Evolutionary conservation across 108 stramenopile genomes (phyloP), one percentile per base, ranked within the genome.

Genomic region (Fistulifera pelliculosa): DNA sequence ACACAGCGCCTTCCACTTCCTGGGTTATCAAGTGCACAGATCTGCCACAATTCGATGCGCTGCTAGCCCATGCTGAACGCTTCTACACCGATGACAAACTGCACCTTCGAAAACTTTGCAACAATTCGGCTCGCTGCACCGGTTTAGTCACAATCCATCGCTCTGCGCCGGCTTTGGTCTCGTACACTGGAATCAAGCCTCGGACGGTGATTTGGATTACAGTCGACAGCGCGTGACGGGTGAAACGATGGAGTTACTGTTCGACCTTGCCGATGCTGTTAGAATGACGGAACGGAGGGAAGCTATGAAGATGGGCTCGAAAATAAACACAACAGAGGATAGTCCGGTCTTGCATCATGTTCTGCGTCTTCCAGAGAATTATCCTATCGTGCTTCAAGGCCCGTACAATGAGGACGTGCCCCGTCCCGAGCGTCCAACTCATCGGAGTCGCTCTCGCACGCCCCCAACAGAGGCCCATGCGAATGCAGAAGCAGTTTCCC

Each of bases 211-310:
- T 94, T 38, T 98, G 52, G 99, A 99, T 63, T 99, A 94, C 69
- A 81, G 81, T 38, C 79, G 99, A 22, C 99, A 99, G 61, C 85
- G 94, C 43, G 91, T 96, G 16, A 93, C 86, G 17, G 87, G 83
- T 35, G 90, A 94, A 60, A 95, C 93, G 8, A 89, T 96, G 90
- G 96, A 90, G 54, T 58, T 76, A 44, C 76, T 99, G 13, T 93
- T 92, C 64, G 90, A 94, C 60, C 62, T 99, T 27, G 96, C 98
- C 18, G 86, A 92, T 67, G 64, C 85, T 11, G 76, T 88, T 40
- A 62, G 68, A n/a, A 72, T 99, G 8, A 67, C 77, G 6, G 81
- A 80, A 41, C 69, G 80, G 22, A 77, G 85, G n/a, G 74, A 72
- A 45, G 85, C 80, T 27, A 79, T 94, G 74, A 64, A 74, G 13